Evolutionary conservation across 768 basidiomycete species (phyloP), one percentile per base, ranked within the genome.

Genomic region (Boletus coccyginus): DNA sequence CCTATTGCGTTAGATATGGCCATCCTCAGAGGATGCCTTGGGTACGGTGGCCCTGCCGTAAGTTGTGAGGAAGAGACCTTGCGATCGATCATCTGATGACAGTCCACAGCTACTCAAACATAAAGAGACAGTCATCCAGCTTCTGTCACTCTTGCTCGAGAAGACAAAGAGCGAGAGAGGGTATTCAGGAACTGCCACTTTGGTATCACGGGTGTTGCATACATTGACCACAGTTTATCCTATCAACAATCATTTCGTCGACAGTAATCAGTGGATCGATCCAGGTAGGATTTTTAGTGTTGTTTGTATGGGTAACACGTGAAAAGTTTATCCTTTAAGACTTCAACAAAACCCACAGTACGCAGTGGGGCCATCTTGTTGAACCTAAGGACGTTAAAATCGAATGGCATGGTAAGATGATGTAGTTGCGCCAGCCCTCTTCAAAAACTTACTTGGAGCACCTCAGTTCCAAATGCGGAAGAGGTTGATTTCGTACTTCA

Each of bases 131-230:
- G 76, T 96, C 40, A 70, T 93, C 12, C 74, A 76, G 11, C 74
- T 96, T 14, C 60, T 95, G 40, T 68, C 72, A 0, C 71, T 88
- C 44, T 81, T 96, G 17, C 77, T 89, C 17, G 87, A 92, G 41
- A 88, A 86, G 65, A 88, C 90, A 8, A 88, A 89, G 74, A 88
- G 85, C 60, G 94, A 98, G 75, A 84, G 94, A 56, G 92, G 93
- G 11, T 98, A 92, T 69, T 85, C 82, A 32, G 84, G 87, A 49
- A 86, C 87, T 11, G 92, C 90, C 2, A 83, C 88, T 41, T 70
- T 98, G 50, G 78, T 96, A 48, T 83, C 86, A 24, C 83, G 90
- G 24, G 77, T 91, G 17, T 72, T 98, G 52, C 82, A 85, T 63
- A 88, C 91, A 1, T 66, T 96, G 41, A 86, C 85, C 12, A 81